Conservation (phyloP, 805 yeast species). For the Candida suzukii region DNA sequence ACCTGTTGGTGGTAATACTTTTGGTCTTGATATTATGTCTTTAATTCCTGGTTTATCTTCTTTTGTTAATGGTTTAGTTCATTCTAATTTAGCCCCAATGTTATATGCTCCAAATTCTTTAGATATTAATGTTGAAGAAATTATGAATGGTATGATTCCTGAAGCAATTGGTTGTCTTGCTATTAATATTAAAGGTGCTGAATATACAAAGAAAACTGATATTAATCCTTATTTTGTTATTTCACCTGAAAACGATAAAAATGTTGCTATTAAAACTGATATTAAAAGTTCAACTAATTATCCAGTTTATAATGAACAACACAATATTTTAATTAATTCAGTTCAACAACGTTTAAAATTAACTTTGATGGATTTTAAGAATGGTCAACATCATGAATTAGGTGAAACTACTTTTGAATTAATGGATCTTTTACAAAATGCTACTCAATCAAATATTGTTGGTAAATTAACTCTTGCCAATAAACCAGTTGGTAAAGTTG, state of each 20-base stretch:
- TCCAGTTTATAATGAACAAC: constrained; percentile 65
- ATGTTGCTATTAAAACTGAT: constrained; percentile 34
- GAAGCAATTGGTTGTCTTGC: constrained; percentile 69
- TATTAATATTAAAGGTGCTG: constrained; percentile 51
- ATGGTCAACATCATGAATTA: constrained; percentile 46
- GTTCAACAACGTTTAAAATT: constrained; percentile 52
- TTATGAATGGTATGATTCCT: constrained; percentile 54
- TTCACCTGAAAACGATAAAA: constrained; percentile 30
- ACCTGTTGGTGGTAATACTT: constrained; percentile 86
- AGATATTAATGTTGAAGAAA: constrained; percentile 67
- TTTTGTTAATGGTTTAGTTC: constrained; percentile 63
- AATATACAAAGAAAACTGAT: constrained; percentile 34
- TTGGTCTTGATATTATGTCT: constrained; percentile 80
- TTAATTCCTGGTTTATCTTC: constrained; percentile 72
- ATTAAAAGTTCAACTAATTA: constrained; percentile 47
- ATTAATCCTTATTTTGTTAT: constrained; percentile 53
- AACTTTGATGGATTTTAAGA: constrained; percentile 48
- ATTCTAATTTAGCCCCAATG: constrained; percentile 68
- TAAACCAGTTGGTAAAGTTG: constrained; percentile 49
- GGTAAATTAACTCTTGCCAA: constrained; percentile 42
- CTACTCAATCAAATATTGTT: constrained; percentile 33
- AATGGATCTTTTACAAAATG: constrained; percentile 52
- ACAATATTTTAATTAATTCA: constrained; percentile 48
- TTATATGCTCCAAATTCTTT: constrained; percentile 76
- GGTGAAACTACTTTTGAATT: constrained; percentile 50